Conservation (phyloP, 2,329 filamentous ascomycete genomes). For the Diplodia corticola region DNA sequence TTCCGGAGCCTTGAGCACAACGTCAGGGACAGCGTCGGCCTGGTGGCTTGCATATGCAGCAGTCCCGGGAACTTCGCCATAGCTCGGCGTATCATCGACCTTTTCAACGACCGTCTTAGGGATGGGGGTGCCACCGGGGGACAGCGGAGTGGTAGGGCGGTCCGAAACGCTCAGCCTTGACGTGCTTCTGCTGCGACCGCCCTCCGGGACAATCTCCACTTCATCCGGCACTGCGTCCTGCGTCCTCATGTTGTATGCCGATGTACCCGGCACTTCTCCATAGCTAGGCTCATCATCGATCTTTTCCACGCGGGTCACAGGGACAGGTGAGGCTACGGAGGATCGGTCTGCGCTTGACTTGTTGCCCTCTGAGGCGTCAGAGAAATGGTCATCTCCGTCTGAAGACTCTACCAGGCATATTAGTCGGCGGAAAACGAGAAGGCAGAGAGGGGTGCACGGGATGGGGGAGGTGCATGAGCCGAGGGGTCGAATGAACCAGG, state of each 20-base stretch:
- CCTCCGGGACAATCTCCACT: slow-evolving; percentile 56
- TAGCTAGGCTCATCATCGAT: slow-evolving; percentile 60
- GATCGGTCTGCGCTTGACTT: slow-evolving; percentile 39
- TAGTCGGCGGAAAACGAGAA: neutral
- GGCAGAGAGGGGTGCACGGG: neutral
- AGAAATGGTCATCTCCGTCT: slow-evolving; percentile 64
- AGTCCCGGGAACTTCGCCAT: slow-evolving; percentile 65
- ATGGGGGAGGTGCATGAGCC: neutral
- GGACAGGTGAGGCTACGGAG: slow-evolving; percentile 54
- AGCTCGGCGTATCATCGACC: slow-evolving; percentile 57
- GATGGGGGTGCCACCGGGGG: slow-evolving; percentile 50
- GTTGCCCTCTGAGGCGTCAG: slow-evolving; percentile 62
- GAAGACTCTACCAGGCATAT: slow-evolving; percentile 42
- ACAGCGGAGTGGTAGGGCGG: slow-evolving; percentile 47
- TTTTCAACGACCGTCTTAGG: slow-evolving; percentile 64
- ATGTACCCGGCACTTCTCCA: slow-evolving; percentile 59
- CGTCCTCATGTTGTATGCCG: slow-evolving; percentile 58
- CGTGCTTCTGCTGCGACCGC: slow-evolving; percentile 40
- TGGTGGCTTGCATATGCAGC: slow-evolving; percentile 56
- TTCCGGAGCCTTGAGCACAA: slow-evolving; percentile 53
- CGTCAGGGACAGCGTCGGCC: slow-evolving; percentile 61
- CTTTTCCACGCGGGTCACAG: slow-evolving; percentile 63
- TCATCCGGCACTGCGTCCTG: slow-evolving; percentile 65
- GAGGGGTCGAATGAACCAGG: neutral
- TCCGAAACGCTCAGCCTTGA: slow-evolving; percentile 46